These are phyloP conservation scores for Pythium rishiriense DNA, from an alignment of 352 stramenopile genomes.

Conservation along the genomic window DNA sequence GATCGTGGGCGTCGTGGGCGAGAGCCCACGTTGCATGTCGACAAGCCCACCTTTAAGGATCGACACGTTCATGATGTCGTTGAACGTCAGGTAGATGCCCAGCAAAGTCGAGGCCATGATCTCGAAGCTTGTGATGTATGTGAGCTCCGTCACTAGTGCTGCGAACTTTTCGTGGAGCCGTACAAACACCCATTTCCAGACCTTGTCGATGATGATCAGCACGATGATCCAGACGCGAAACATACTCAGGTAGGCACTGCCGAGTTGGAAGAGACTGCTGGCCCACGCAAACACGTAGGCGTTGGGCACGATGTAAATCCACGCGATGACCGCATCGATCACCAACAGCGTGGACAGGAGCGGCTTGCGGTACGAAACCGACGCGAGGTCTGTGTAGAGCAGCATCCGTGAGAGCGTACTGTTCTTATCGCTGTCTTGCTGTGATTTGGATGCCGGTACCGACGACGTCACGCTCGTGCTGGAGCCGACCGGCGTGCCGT, in stretches of 20 bases:
- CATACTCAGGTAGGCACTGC: conserved; percentile 29
- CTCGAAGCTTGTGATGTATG: conserved; percentile 27
- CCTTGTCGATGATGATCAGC: conserved; percentile 24
- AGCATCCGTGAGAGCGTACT: conserved; percentile 26
- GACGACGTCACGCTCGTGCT: too few species aligned
- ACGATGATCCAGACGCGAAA: conserved; percentile 32
- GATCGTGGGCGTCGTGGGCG: conserved; percentile 9
- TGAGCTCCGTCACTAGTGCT: conserved; percentile 28
- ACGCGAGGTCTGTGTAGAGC: conserved; percentile 31
- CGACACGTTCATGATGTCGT: conserved; percentile 22
- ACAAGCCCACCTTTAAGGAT: conserved; percentile 19
- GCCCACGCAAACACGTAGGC: conserved; percentile 29
- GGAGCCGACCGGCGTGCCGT: too few species aligned
- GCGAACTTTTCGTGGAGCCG: conserved; percentile 16
- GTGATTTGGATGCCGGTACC: too few species aligned
- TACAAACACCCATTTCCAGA: conserved; percentile 22
- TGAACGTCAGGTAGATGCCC: conserved; percentile 19
- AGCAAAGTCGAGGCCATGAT: conserved; percentile 31
- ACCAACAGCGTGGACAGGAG: conserved; percentile 18
- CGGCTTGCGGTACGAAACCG: conserved; percentile 26
- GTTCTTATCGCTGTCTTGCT: background rate
- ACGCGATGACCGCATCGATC: conserved; percentile 27
- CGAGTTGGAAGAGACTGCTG: conserved; percentile 22
- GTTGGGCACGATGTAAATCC: conserved; percentile 31
- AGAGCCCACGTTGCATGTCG: conserved; percentile 24